Evolutionary conservation across 805 yeast genomes (phyloP), one percentile per base, ranked within the genome.

Genomic region (Saturnispora quitensis): DNA sequence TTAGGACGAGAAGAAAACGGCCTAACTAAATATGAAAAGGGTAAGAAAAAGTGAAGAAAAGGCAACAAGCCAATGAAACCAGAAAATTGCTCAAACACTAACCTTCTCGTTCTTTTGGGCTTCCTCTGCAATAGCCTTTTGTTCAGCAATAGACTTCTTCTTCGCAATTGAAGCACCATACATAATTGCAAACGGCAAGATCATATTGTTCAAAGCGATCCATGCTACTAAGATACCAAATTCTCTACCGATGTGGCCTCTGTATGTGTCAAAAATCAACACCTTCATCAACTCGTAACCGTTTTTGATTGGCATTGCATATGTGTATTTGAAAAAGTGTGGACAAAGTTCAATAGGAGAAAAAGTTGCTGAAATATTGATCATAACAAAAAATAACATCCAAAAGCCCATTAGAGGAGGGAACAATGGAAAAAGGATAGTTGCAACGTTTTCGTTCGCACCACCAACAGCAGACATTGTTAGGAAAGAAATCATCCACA

Each of bases 391-490:
- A 53, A 77, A 72, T 56, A 85, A 69, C 59, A 86, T 62, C 89
- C 90, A 84, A 59, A 84, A 77, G 0, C 90, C 89, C 47, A 83
- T 57, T 50, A 75, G 58, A 28, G 89, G 88, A 0, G 93, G 91
- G 48, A 73, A 72, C 15, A 70, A 51, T 5, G 80, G 66, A 46
- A 82, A 68, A 7, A 76, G 62, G 5, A 84, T 33, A 64, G 80
- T 62, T 0, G 81, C 80, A 58, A 76, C 68, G 55, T 82, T 78
- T 65, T 86, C 93, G 61, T 82, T 84, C 31, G 84, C 81, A 43
- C 84, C 78, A 53, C 95, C 95, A 35, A 85, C 84, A 0, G 90
- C 87, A 55, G 80, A 68, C 87, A 86, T 81, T 6, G 87, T 76
- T 47, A 86, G 58, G 63, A 70, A 86, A 6, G 81, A 73, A 34